phyloP scores from a whole-genome alignment of 179 eudicot species.

The Beta lomatogona region DNA sequence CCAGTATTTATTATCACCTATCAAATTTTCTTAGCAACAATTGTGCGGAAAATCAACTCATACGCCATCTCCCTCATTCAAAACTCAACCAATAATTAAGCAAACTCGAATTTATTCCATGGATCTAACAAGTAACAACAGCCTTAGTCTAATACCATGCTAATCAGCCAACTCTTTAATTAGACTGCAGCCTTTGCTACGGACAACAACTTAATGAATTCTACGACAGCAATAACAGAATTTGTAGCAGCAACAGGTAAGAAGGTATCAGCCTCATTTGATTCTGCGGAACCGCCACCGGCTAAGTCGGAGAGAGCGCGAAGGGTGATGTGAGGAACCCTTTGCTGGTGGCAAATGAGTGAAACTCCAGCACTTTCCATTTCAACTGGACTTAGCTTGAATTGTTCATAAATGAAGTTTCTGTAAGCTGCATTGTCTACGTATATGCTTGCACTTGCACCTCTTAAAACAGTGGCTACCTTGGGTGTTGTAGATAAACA shows the following conservation, averaged over 20 bases:
- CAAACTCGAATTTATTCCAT: no score
- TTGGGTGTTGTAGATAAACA: conserved; percentile 51
- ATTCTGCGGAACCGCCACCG: conserved; percentile 49
- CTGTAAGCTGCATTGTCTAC: conserved; percentile 65
- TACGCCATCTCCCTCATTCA: no score
- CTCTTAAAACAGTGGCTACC: conserved; percentile 45
- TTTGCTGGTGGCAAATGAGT: conserved; percentile 52
- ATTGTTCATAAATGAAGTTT: conserved; percentile 35
- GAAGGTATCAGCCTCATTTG: conserved; percentile 56
- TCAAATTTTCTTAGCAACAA: no score
- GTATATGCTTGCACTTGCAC: conserved; percentile 48
- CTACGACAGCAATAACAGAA: conserved; percentile 39
- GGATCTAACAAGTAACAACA: no score
- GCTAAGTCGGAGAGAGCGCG: conserved; percentile 63
- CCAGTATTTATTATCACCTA: no score
- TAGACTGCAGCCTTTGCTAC: no score
- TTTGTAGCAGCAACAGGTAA: conserved; percentile 55
- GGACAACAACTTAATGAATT: conserved; percentile 35
- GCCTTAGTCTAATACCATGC: no score
- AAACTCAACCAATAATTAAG: no score
- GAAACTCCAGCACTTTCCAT: conserved; percentile 76
- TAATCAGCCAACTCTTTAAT: no score
- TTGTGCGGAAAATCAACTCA: no score
- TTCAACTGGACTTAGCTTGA: conserved; percentile 45
- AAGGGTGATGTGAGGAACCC: conserved; percentile 43